Evolutionary conservation across 371 early-diverging fungal genomes (phyloP).

Genomic region (Mucor plumbeus): DNA sequence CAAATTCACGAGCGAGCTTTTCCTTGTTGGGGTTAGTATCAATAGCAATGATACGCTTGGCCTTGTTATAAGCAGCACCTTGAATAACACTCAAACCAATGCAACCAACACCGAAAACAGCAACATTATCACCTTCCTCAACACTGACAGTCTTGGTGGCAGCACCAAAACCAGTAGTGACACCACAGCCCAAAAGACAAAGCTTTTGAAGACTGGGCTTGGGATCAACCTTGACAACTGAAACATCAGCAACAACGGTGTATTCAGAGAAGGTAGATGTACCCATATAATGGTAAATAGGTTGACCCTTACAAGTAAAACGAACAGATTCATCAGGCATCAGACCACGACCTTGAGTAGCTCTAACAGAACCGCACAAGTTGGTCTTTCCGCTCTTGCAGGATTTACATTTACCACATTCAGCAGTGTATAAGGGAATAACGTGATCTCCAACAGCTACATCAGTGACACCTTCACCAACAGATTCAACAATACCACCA

Average conservation of each 20-base stretch:
- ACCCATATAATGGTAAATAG: conserved; percentile 96
- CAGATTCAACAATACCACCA: conserved; percentile 93
- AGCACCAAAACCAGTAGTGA: conserved; percentile 97
- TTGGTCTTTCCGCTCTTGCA: conserved; percentile 96
- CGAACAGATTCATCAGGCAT: conserved; percentile 96
- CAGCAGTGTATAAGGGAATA: conserved; percentile 93
- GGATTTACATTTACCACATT: conserved; percentile 95
- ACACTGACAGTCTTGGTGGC: conserved; percentile 93
- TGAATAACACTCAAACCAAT: conserved; percentile 93
- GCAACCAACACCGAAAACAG: conserved; percentile 96
- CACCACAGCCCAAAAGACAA: conserved; percentile 94
- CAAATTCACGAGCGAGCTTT: conserved; percentile 78
- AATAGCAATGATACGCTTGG: conserved; percentile 87
- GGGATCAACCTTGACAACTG: conserved; percentile 86
- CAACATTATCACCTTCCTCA: conserved; percentile 74
- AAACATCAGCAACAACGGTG: conserved; percentile 91
- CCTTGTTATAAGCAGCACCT: conserved; percentile 79
- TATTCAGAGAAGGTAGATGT: conserved; percentile 96
- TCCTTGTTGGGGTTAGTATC: conserved; percentile 90
- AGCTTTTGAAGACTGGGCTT: conserved; percentile 83
- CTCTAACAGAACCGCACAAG: conserved; percentile 89
- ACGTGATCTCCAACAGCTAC: conserved; percentile 93
- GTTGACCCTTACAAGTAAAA: conserved; percentile 89
- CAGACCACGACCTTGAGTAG: conserved; percentile 92
- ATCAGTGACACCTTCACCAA: conserved; percentile 95